Percentiles rank a stretch among this genome's conserved stretches.
Evolutionary conservation across 768 basidiomycete genomes (phyloP).

Genomic region (Russula abietina): DNA sequence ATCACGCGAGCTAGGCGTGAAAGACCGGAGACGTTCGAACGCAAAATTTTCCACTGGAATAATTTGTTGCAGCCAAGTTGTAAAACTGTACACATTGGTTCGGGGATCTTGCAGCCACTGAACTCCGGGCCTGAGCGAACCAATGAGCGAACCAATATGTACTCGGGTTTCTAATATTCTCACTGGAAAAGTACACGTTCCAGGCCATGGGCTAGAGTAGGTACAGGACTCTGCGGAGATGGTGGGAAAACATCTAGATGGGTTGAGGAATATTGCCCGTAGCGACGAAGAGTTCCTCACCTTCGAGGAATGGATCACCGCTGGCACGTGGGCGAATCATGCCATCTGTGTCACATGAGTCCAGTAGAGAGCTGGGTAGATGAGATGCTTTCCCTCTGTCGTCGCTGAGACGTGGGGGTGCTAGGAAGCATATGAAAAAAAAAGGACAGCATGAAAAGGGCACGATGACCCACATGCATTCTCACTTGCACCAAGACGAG

Average conservation of each 20-base stretch:
- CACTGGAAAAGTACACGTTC: conserved; percentile 74
- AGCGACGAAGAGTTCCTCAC: background rate
- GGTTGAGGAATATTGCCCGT: background rate
- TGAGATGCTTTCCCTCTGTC: background rate
- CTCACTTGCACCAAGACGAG: background rate
- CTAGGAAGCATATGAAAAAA: conserved; percentile 5
- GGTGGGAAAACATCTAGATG: conserved; percentile 41
- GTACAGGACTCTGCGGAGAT: conserved; percentile 48
- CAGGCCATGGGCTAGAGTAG: conserved; percentile 58
- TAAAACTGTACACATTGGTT: conserved; percentile 81
- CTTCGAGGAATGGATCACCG: conserved; percentile 17
- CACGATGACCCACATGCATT: conserved; percentile 2
- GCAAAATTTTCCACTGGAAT: conserved; percentile 79
- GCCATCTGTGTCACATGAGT: conserved; percentile 20
- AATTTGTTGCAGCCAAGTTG: conserved; percentile 61
- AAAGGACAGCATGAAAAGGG: background rate
- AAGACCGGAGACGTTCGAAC: conserved; percentile 68
- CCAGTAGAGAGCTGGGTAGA: background rate
- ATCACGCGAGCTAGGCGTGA: conserved; percentile 75
- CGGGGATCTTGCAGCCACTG: conserved; percentile 86
- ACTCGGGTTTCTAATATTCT: conserved; percentile 24
- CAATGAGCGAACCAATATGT: conserved; percentile 2
- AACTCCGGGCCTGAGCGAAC: conserved; percentile 62
- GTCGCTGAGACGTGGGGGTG: background rate
- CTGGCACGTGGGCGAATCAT: conserved; percentile 19